Base-by-base conservation (phyloP, 257 asterid genomes). In the Salvia hispanica region DNA sequence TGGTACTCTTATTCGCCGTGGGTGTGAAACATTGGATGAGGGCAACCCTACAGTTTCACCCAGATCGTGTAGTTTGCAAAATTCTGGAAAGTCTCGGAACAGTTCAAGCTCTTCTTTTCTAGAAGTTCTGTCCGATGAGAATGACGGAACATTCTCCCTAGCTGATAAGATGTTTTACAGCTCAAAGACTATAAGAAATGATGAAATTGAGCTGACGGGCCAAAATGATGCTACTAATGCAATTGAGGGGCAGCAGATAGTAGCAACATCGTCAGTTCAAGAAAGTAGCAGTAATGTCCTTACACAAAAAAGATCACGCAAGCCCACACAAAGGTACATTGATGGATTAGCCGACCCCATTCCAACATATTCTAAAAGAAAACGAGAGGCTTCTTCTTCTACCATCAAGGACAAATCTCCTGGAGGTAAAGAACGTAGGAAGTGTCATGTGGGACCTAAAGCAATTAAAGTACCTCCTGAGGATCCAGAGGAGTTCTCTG, bases 311-410 rank as follows among this genome's bases (percentile, higher is more conserved):
- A 86, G 99, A 64, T 74, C 85, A 7, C 95, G 99, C 36, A 94
- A 83, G 83, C 97, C 99, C 56, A 92, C 97, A 7, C 85, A 78
- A 79, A 91, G 99, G 79, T 94, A 85, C 74, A 84, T 91, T 73
- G 96, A 88, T 54, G 97, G 80, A 78, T 72, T 85, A 40, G 77
- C 81, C 70, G 88, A 87, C 53, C 81, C 86, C 36, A 67, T 71
- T 55, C 50, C 78, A 11, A 86, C 72, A 65, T 31, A 62, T 71
- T 44, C 60, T 37, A 84, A 71, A 65, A 90, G 76, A 76, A 78
- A 64, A 70, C 80, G 72, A 57, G 89, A 78, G 21, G 53, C 71
- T 77, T 72, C 91, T 68, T 71, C 82, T 62, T 78, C 85, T 11
- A 57, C 76, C 13, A 56, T 81, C 31, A 85, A 74, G 84, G 77